Base-by-base conservation (phyloP, 495 filamentous ascomycete genomes). In the Ramalina intermedia region DNA sequence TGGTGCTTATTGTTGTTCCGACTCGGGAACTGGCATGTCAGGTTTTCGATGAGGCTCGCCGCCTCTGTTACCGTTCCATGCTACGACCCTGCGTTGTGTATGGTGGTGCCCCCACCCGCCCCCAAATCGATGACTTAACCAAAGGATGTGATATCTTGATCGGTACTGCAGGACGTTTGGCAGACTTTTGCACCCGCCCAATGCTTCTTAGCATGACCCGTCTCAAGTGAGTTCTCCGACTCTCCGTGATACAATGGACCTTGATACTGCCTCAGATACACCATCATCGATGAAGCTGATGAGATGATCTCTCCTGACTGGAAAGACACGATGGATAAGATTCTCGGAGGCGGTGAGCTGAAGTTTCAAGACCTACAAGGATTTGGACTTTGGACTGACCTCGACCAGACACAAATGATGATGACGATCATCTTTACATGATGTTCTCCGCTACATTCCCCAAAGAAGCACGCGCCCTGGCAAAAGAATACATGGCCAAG, bases 381-480 rank as follows among this genome's bases (percentile, higher is more conserved):
- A 33, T 9, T 11, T 9, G 24, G 26, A 21, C 40, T 21, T 38
- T 35, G 26, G 11, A 33, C 57, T 63, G 42, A 66, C 54, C 16
- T 13, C 17, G 27, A 43, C 27, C 51, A 76, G 71, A 78, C 63
- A 60, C 68, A 63, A 91, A 94, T 41, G 79, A 85, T 44, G 85
- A 95, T 55, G 83, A 79, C 5, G 82, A 88, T 47, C 72, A 87
- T 71, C 66, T 79, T 17, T 95, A 84, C 66, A 69, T 94, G 74
- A 87, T 98, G 75, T 96, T 96, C 55, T 94, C 87, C 2, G 91
- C 91, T 11, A 96, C 91, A 0, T 96, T 96, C 60, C 80, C 84
- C 18, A 84, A 81, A 66, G 62, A 66, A 0, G 79, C 81, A 55
- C 88, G 87, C 37, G 67, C 81, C 33, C 64, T 96, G 26, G 91